Conservation (phyloP, 306 rosid species). For the Castanopsis chinensis region DNA sequence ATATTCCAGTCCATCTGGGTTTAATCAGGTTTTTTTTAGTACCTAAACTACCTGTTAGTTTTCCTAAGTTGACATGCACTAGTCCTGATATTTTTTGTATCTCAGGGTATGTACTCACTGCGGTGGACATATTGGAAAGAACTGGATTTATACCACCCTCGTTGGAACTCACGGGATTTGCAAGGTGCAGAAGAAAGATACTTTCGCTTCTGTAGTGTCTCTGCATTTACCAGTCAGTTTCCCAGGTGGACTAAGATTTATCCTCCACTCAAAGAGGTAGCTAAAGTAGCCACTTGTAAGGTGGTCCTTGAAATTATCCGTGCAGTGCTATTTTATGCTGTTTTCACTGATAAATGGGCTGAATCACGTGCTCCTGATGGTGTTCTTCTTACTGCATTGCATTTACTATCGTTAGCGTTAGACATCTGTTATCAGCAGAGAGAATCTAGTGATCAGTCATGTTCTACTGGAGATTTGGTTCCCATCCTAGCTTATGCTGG, state of each 20-base stretch:
- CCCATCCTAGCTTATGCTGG: constrained; percentile 67
- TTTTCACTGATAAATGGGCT: constrained; percentile 50
- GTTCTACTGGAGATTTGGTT: constrained; percentile 40
- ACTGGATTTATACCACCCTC: constrained; percentile 87
- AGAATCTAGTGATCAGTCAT: constrained; percentile 41
- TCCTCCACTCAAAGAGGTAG: constrained; percentile 71
- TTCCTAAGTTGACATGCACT: constrained; percentile 17
- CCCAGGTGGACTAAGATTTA: constrained; percentile 83
- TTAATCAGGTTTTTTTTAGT: constrained; percentile 62
- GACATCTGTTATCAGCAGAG: constrained; percentile 71
- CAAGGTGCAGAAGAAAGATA: constrained; percentile 98
- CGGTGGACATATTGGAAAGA: constrained; percentile 83
- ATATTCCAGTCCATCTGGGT: constrained; percentile 88
- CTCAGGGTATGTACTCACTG: constrained; percentile 86
- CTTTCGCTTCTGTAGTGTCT: constrained; percentile 61
- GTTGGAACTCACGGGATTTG: constrained; percentile 90
- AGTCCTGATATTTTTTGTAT: constrained; percentile 24
- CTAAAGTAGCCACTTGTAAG: constrained; percentile 87
- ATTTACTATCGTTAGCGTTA: constrained; percentile 75
- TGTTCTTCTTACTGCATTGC: constrained; percentile 81
- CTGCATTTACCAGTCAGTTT: constrained; percentile 67
- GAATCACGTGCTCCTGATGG: constrained; percentile 90
- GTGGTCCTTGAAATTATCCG: constrained; percentile 72
- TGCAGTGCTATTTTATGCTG: constrained; percentile 84
- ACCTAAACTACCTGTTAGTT: background rate